Percentiles rank a stretch among this genome's conserved stretches.
These are phyloP conservation scores for Pseudotulostoma volvatum DNA, from an alignment of 495 filamentous ascomycete species.

Conservation along the genomic window DNA sequence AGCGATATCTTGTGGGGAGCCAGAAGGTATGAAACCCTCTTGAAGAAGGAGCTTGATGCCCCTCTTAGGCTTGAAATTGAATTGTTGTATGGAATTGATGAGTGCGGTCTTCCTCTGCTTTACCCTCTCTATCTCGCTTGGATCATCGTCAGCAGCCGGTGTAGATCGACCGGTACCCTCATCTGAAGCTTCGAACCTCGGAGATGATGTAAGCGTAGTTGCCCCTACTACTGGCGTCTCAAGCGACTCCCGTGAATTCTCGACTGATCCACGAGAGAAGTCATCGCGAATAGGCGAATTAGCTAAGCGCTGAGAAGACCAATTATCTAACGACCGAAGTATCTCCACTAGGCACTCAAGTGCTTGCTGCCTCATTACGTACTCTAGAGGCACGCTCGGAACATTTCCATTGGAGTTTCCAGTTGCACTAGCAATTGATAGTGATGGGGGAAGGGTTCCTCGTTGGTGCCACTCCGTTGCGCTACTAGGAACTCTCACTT, in stretches of 20 bases:
- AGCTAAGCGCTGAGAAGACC: slow-evolving; percentile 64
- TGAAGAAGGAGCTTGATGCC: slow-evolving; percentile 71
- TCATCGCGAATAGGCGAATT: slow-evolving; percentile 20
- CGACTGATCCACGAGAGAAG: slow-evolving; percentile 45
- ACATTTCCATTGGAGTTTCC: slow-evolving; percentile 27
- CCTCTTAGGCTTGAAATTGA: slow-evolving; percentile 96
- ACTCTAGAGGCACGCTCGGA: slow-evolving; percentile 63
- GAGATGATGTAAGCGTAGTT: slow-evolving; percentile 33
- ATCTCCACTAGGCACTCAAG: slow-evolving; percentile 80
- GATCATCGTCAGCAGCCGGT: slow-evolving; percentile 72
- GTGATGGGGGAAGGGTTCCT: slow-evolving; percentile 67
- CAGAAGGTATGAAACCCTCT: slow-evolving; percentile 70
- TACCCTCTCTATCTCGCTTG: slow-evolving; percentile 75
- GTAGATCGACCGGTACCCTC: slow-evolving; percentile 53
- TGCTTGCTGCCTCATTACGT: slow-evolving; percentile 71
- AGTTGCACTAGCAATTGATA: slow-evolving; percentile 60
- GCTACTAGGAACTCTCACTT: slow-evolving; percentile 38
- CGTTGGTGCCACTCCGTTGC: slow-evolving; percentile 67
- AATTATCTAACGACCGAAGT: slow-evolving; percentile 76
- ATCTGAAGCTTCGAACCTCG: slow-evolving; percentile 33
- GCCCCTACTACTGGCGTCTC: slow-evolving; percentile 36
- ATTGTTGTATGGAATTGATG: slow-evolving; percentile 72
- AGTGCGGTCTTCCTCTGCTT: slow-evolving; percentile 89
- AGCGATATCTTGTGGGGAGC: slow-evolving; percentile 68
- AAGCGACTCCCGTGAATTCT: slow-evolving; percentile 66